A percentile compares a stretch with the other conserved stretches of the same genome.
These are phyloP conservation scores for Pisolithus thermaeus DNA, from an alignment of 1,284 basidiomycete species.

Conservation along the genomic window DNA sequence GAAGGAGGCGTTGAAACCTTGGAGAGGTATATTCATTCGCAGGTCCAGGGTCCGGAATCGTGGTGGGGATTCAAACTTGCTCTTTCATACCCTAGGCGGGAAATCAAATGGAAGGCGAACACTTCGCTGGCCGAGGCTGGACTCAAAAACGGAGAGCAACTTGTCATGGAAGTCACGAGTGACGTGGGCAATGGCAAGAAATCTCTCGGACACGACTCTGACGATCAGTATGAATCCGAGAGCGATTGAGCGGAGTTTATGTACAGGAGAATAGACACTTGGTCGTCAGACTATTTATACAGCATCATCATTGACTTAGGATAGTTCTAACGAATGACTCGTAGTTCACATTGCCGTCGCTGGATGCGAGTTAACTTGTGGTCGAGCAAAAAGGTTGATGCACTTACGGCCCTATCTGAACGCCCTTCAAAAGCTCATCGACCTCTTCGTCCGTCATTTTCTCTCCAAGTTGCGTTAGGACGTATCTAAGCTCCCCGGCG, in stretches of 20 bases:
- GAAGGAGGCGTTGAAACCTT: conserved; percentile 35
- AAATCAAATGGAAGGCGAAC: conserved; percentile 49
- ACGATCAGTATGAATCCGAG: conserved; percentile 60
- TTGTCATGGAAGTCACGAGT: conserved; percentile 60
- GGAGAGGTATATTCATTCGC: conserved; percentile 33
- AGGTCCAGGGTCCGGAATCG: conserved; percentile 28
- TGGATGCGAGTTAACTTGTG: conserved; percentile 30
- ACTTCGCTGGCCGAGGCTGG: conserved; percentile 45
- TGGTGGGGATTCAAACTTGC: conserved; percentile 75
- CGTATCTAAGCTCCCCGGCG: conserved; percentile 88
- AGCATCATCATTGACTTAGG: conserved; percentile 60
- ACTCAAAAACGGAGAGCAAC: conserved; percentile 59
- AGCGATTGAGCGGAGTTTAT: conserved; percentile 36
- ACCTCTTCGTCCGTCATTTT: conserved; percentile 98
- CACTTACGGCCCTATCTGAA: conserved; percentile 79
- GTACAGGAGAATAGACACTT: not conserved
- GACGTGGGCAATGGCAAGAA: conserved; percentile 6
- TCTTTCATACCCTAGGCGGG: conserved; percentile 63
- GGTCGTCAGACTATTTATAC: not conserved
- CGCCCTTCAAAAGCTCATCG: conserved; percentile 94
- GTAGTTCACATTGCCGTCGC: conserved; percentile 97
- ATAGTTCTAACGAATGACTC: conserved; percentile 94
- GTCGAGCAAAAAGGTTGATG: conserved; percentile 4
- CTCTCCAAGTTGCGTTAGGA: conserved; percentile 93
- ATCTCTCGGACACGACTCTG: conserved; percentile 14